Percentiles rank a stretch among this genome's conserved stretches.
These are phyloP conservation scores for Tricholoma terreum DNA, from an alignment of 768 basidiomycete species.

Conservation along the genomic window DNA sequence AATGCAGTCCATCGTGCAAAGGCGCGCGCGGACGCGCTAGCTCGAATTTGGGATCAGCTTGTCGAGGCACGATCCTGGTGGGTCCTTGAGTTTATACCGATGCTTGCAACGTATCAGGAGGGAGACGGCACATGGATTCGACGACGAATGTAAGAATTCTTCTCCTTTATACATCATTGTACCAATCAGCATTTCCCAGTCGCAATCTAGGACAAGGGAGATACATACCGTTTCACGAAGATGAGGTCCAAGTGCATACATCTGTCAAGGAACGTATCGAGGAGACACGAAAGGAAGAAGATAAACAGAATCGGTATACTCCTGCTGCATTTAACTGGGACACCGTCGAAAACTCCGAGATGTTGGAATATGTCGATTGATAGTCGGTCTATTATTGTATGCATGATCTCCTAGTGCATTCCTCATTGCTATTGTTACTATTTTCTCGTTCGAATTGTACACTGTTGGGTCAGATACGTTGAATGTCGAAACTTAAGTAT, in stretches of 20 bases:
- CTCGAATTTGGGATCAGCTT: slow-evolving; percentile 21
- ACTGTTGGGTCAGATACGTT: too few species aligned
- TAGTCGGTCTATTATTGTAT: too few species aligned
- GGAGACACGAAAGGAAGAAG: background rate
- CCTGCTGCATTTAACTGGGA: slow-evolving; percentile 19
- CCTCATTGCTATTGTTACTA: too few species aligned
- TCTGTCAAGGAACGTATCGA: slow-evolving; percentile 18
- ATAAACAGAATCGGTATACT: slow-evolving; percentile 1
- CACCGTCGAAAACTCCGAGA: slow-evolving; percentile 5
- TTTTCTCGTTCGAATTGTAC: too few species aligned
- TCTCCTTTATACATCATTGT: too few species aligned
- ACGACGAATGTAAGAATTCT: slow-evolving; percentile 19
- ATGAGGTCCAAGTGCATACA: slow-evolving; percentile 21
- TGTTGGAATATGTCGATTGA: slow-evolving; percentile 2
- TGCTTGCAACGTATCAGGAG: slow-evolving; percentile 20
- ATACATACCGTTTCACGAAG: slow-evolving; percentile 23
- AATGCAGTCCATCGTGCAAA: background rate
- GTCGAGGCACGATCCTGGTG: slow-evolving; percentile 22
- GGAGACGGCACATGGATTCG: slow-evolving; percentile 21
- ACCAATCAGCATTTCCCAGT: slow-evolving; percentile 11
- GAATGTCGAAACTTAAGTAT: too few species aligned
- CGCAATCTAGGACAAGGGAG: slow-evolving; percentile 27
- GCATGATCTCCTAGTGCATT: too few species aligned
- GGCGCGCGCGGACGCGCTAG: slow-evolving; percentile 14
- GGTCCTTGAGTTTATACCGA: slow-evolving; percentile 22